Evolutionary conservation across 805 yeast species (phyloP), one percentile per base, ranked within the genome.

Genomic region (Suhomyces prunicola): DNA sequence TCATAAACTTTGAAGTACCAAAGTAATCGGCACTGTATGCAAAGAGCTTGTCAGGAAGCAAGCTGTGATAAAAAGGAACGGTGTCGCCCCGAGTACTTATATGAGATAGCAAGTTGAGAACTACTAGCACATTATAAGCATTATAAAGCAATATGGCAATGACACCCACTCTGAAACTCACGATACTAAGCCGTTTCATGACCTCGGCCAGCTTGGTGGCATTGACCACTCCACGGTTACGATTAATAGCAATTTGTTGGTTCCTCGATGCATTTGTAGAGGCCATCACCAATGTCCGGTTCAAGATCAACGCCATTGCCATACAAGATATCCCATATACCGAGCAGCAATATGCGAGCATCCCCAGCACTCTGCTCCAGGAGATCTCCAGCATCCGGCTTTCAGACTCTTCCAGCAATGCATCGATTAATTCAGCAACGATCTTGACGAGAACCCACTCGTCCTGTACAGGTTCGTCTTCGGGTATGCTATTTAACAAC

Each of bases 211-310:
- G 59, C 17, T 48, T 56, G 17, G 55, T 45, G 33, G 48, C 19
- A 48, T 13, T 27, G 31, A 44, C 29, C 31, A 39, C 44, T 19
- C 56, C 56, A 24, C 67, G 45, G 35, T 58, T 54, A 23, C 61
- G 47, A 48, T 57, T 52, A 1, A 63, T 57, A 17, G 57, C 57
- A 45, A 55, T 26, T 52, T 61, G 67, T 48, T 65, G 70, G 29
- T 53, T 52, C 19, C 65, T 51, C 7, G 63, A 57, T 35, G 61
- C 56, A 47, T 71, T 72, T 13, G 74, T 66, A 13, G 74, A 68
- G 1, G 79, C 78, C 51, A 74, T 59, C 6, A 67, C 69, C 50
- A 70, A 50, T 0, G 78, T 74, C 15, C 78, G 54, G 54, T 74
- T 74, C 54, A 74, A 60, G 2, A 74, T 50, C 9, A 74, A 60